phyloP scores from a whole-genome alignment of 495 filamentous ascomycete species.

The Letharia columbiana region DNA sequence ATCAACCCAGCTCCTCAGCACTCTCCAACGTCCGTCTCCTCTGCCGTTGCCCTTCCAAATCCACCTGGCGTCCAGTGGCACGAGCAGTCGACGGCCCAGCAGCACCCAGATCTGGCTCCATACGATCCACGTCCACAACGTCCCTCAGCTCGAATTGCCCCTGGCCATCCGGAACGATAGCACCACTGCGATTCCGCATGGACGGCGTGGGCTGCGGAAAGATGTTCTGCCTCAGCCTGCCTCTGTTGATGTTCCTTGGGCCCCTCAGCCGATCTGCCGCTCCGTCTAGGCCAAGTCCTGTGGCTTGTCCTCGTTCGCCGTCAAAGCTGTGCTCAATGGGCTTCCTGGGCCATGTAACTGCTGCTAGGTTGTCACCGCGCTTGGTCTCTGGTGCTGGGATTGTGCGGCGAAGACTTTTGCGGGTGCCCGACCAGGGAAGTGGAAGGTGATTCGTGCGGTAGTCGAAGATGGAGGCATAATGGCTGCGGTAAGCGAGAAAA shows the following conservation, averaged over 20 bases:
- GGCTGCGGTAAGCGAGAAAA: slow-evolving; percentile 18
- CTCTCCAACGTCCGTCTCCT: not conserved
- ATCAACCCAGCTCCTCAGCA: not conserved
- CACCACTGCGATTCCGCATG: not conserved
- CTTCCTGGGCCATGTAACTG: slow-evolving; percentile 8
- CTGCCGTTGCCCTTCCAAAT: not conserved
- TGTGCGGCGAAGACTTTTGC: slow-evolving; percentile 7
- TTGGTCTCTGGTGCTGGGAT: not conserved
- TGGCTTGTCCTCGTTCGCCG: not conserved
- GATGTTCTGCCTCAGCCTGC: not conserved
- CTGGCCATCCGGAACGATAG: not conserved
- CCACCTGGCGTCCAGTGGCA: not conserved
- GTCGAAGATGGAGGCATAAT: slow-evolving; percentile 17
- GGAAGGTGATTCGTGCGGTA: slow-evolving; percentile 18
- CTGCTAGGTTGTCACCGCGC: slow-evolving; percentile 3
- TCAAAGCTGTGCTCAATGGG: not conserved
- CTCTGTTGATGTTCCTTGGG: not conserved
- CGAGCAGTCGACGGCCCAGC: not conserved
- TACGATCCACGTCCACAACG: not conserved
- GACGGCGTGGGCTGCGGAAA: not conserved
- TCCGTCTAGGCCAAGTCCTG: not conserved
- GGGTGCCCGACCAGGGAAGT: slow-evolving; percentile 15
- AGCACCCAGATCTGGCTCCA: not conserved
- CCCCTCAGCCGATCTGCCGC: not conserved
- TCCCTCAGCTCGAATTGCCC: not conserved